Base-by-base conservation (phyloP, 2,329 filamentous ascomycete species). In the Seiridium cupressi region DNA sequence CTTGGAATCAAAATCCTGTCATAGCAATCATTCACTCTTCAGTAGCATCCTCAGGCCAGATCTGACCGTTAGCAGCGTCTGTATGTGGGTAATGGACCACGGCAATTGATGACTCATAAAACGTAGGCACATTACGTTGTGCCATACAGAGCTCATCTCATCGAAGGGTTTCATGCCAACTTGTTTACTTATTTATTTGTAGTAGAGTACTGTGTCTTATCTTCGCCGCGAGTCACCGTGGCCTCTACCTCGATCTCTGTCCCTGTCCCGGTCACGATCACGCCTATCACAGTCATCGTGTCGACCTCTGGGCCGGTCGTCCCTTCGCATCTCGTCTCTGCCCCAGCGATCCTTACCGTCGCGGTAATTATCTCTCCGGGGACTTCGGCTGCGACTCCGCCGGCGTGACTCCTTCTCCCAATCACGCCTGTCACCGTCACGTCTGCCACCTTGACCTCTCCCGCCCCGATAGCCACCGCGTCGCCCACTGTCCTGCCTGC, bases 301-400 rank as follows among this genome's bases (percentile, higher is more conserved):
- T 10, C 62, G 63, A 46, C 59, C 47, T 46, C 60, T 38, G 18
- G 51, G 51, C 51, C 62, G 65, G 49, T 67, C 65, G 35, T 66
- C 64, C 31, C 64, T 56, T 49, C 62, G 62, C 34, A 61, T 57
- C 18, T 64, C 64, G 53, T 68, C 57, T 7, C 57, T 38, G 36
- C 51, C 36, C 36, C 55, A 59, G 8, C 55, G 48, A 13, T 59
- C 61, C n/a, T 44, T 62, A 13, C 64, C 51, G 48, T 64, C 61
- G 48, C 62, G 49, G 35, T 60, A 31, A 8, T 49, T 62, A 34
- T 68, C 66, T 58, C 65, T 64, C 66, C 68, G 51, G 65, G 71
- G 64, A 70, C 73, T 67, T 66, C 70, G 62, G 72, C 66, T 44
- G 68, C 70, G 60, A 71, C 72, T 65, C 65, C 69, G 66, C 65